Evolutionary conservation across 495 filamentous ascomycete genomes (phyloP), one percentile per base, ranked within the genome.

Genomic region (Jackrogersella minutella): DNA sequence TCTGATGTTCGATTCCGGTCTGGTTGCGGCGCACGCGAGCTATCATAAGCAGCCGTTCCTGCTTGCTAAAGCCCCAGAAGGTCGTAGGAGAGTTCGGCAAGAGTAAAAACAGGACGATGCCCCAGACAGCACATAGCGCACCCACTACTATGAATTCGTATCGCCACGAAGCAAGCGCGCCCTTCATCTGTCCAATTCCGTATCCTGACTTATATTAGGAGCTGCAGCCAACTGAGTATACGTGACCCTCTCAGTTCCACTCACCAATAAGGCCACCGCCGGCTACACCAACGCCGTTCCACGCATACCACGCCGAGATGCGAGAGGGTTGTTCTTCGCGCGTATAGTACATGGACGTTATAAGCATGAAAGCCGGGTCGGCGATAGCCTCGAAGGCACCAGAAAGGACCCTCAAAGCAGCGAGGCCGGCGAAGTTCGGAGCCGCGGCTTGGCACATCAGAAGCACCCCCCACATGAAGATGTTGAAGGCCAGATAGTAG

Each of bases 211-310:
- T 13, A 3, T 28, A 47, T 47, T 6, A 47, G 43, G 4, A 13
- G 13, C 43, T 14, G 10, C 7, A n/a, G 2, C 22, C 22, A 1
- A 7, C 13, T 28, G 10, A 2, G 11, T 11, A 44, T 21, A 13
- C n/a, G n/a, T 13, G 13, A 21, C 7, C 9, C 13, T 47, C 22
- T 9, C 3, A 47, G 2, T 28, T 6, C 6, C 11, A 47, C 43
- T 47, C 21, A 47, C 66, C 62, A 16, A 81, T 68, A 58, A 75
- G 72, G 17, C 79, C 55, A 1, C 80, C 24, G 80, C 78, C 0
- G 71, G 78, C 62, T 77, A 82, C 14, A 66, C 77, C 71, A 0
- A 84, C 60, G 17, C 78, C 78, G 3, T 58, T 80, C 78, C 62
- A 82, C 69, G 36, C 47, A 73, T 75, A 79, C 28, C 75, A 77